These are phyloP conservation scores for Fraxinus pennsylvanica DNA, from an alignment of 257 asterid species.

Conservation along the genomic window DNA sequence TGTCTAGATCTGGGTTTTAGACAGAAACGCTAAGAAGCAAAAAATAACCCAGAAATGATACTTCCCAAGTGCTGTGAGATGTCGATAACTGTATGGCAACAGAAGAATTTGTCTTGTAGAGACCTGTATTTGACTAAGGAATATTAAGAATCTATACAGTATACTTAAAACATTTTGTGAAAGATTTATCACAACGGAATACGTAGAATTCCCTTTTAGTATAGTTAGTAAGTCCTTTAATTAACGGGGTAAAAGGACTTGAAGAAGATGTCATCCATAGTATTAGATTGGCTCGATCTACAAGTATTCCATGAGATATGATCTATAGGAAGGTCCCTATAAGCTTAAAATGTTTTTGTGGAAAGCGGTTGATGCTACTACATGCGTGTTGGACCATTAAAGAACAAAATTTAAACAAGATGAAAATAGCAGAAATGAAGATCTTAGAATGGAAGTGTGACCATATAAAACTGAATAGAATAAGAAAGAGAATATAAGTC, in stretches of 20 bases:
- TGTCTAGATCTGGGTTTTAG: neutral
- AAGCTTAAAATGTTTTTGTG: neutral
- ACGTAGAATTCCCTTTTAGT: neutral
- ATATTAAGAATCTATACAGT: neutral
- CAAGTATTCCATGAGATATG: neutral
- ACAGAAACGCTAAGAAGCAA: neutral
- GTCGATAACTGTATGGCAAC: neutral
- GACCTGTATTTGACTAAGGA: neutral
- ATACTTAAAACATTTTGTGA: neutral
- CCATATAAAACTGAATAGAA: neutral
- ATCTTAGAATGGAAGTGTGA: neutral
- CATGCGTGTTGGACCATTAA: neutral
- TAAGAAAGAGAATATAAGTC: neutral
- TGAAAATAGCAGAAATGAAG: neutral
- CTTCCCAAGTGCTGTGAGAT: neutral
- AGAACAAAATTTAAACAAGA: neutral
- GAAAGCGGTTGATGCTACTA: neutral
- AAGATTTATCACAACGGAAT: neutral
- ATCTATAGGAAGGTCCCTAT: neutral
- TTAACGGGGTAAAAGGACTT: neutral
- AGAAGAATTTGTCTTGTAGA: neutral
- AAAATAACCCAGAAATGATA: neutral
- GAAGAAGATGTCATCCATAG: neutral
- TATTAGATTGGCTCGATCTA: neutral
- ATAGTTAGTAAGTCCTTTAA: neutral